phyloP scores from a whole-genome alignment of 2,329 filamentous ascomycete species.

The Ustilaginoidea virens region DNA sequence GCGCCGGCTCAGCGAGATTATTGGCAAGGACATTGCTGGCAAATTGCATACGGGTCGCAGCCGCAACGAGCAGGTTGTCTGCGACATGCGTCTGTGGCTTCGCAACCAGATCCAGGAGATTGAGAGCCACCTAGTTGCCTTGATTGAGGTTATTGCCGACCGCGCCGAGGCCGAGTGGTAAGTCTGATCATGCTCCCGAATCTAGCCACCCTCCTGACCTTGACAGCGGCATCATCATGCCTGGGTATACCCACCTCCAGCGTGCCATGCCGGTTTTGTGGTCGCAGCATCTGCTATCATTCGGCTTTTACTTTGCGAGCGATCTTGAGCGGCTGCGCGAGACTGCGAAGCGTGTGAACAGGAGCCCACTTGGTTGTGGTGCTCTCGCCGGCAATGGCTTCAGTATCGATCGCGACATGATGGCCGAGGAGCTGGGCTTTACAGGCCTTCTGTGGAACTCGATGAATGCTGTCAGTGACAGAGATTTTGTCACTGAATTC shows the following conservation, averaged over 20 bases:
- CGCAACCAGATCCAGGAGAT: constrained; percentile 57
- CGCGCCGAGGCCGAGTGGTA: constrained; percentile 57
- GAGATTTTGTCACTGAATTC: constrained; percentile 71
- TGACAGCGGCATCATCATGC: constrained; percentile 52
- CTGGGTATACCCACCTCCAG: constrained; percentile 79
- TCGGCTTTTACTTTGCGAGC: constrained; percentile 53
- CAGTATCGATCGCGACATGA: constrained; percentile 61
- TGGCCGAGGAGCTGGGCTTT: constrained; percentile 71
- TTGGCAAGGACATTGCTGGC: constrained; percentile 70
- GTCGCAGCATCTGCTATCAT: constrained; percentile 68
- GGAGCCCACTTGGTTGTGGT: constrained; percentile 54
- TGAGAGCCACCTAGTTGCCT: constrained; percentile 49
- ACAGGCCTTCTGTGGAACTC: constrained; percentile 61
- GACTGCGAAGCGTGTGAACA: constrained; percentile 59
- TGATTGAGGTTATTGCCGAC: constrained; percentile 52
- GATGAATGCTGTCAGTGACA: constrained; percentile 59
- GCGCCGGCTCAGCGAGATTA: constrained; percentile 64
- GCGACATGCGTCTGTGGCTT: constrained; percentile 83
- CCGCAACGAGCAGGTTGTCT: constrained; percentile 81
- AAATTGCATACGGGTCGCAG: constrained; percentile 83
- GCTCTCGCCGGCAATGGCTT: constrained; percentile 74
- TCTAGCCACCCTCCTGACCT: constrained; percentile 5
- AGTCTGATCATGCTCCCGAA: constrained; percentile 4
- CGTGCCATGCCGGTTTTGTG: constrained; percentile 67
- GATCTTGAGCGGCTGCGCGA: constrained; percentile 68